A percentile compares a stretch with the other conserved stretches of the same genome.
Evolutionary conservation across 306 rosid species (phyloP).

Genomic region (Corylus avellana): DNA sequence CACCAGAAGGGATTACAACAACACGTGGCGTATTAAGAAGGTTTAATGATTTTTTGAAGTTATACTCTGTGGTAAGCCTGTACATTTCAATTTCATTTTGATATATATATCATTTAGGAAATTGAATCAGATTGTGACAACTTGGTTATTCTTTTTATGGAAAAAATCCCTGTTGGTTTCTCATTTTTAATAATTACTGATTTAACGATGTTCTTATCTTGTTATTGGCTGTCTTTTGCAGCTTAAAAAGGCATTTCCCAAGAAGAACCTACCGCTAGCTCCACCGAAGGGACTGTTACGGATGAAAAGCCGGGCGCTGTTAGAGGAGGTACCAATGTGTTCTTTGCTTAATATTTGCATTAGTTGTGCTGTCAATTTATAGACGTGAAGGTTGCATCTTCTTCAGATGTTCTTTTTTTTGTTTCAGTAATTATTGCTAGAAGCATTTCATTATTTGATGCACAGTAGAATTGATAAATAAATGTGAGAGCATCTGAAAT

Average conservation of each 20-base stretch:
- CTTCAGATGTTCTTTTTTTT: slow-evolving; percentile 23
- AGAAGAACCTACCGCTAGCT: slow-evolving; percentile 78
- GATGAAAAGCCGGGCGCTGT: slow-evolving; percentile 75
- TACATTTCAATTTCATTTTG: slow-evolving; percentile 16
- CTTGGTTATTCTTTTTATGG: background rate
- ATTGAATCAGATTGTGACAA: slow-evolving; percentile 4
- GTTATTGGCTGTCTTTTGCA: slow-evolving; percentile 37
- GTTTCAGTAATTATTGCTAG: background rate
- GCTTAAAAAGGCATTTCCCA: slow-evolving; percentile 80
- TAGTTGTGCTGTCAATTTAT: slow-evolving; percentile 23
- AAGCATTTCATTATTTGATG: background rate
- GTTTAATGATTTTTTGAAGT: slow-evolving; percentile 92
- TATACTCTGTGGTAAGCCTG: slow-evolving; percentile 76
- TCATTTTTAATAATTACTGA: slow-evolving; percentile 32
- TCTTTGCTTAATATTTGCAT: slow-evolving; percentile 21
- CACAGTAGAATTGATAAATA: background rate
- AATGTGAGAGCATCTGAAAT: background rate
- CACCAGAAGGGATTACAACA: slow-evolving; percentile 79
- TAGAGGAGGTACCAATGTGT: slow-evolving; percentile 81
- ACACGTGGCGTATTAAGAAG: slow-evolving; percentile 72
- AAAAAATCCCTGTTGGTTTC: slow-evolving; percentile 10
- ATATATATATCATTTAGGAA: slow-evolving; percentile 13
- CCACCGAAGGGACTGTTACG: slow-evolving; percentile 95
- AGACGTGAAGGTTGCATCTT: slow-evolving; percentile 22
- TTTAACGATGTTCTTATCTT: slow-evolving; percentile 24